A percentile compares a stretch with the other conserved stretches of the same genome.
phyloP scores from a whole-genome alignment of 2,329 filamentous ascomycete species.

The Scedosporium boydii region DNA sequence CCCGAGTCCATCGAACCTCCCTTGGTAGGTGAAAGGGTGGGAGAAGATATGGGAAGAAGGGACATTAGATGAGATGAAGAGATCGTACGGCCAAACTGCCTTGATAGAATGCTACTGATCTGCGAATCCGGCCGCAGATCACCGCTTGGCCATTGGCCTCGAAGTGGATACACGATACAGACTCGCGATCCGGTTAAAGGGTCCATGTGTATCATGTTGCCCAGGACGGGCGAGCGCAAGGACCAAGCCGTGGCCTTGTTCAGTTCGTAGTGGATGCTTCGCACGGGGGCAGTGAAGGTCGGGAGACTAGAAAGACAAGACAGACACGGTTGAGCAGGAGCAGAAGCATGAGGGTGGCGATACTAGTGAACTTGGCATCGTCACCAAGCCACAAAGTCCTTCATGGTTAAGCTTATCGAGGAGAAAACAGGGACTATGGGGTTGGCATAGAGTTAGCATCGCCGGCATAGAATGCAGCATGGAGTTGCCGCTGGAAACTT shows the following conservation, averaged over 20 bases:
- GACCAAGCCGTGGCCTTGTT: background rate
- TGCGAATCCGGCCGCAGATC: background rate
- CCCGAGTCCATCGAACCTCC: background rate
- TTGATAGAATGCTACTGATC: background rate
- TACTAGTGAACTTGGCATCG: background rate
- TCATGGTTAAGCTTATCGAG: background rate
- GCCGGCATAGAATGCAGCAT: background rate
- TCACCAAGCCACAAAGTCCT: background rate
- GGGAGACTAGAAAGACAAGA: background rate
- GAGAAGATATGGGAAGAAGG: background rate
- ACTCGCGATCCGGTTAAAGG: conserved; percentile 4
- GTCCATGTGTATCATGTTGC: background rate
- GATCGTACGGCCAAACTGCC: background rate
- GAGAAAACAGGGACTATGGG: background rate
- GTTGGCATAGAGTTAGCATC: background rate
- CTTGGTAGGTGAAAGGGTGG: background rate
- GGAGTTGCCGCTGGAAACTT: background rate
- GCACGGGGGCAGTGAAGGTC: background rate
- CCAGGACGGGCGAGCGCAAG: background rate
- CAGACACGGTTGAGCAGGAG: background rate
- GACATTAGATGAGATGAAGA: background rate
- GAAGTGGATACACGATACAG: background rate
- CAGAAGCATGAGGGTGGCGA: background rate
- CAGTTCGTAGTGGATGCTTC: background rate
- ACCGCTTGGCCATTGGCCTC: background rate